These are phyloP conservation scores for Xylaria sp. DNA, from an alignment of 2,329 filamentous ascomycete genomes.

Conservation along the genomic window DNA sequence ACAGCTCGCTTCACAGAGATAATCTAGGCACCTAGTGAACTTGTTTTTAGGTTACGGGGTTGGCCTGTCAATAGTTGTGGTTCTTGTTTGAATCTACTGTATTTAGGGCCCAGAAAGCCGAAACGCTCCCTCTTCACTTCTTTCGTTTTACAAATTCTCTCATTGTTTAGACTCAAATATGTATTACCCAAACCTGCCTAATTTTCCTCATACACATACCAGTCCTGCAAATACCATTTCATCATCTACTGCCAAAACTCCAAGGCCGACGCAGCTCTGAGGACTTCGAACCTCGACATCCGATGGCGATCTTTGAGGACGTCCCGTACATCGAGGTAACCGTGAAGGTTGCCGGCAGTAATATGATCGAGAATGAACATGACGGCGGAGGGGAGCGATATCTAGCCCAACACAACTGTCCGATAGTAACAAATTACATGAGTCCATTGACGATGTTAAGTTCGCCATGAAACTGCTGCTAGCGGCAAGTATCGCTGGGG, in stretches of 20 bases:
- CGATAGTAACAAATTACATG: constrained; percentile 47
- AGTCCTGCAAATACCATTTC: neutral
- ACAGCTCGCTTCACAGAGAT: no score
- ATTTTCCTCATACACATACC: neutral
- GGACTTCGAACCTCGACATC: neutral
- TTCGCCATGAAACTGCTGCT: constrained; percentile 43
- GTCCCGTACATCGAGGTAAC: constrained; percentile 44
- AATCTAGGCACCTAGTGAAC: no score
- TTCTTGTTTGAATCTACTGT: no score
- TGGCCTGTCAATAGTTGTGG: no score
- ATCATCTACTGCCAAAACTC: neutral
- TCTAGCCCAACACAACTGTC: constrained; percentile 18
- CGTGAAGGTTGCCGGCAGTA: constrained; percentile 42
- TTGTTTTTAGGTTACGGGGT: no score
- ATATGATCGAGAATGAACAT: constrained; percentile 44
- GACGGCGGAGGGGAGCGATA: constrained; percentile 37
- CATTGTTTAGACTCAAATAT: neutral
- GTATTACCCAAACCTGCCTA: neutral
- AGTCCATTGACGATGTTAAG: constrained; percentile 45
- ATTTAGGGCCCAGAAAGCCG: no score
- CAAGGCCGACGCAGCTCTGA: neutral
- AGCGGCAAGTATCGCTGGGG: constrained; percentile 42
- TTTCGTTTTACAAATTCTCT: no score
- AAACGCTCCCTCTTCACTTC: neutral
- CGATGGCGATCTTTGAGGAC: constrained; percentile 44